Conservation (phyloP, 495 filamentous ascomycete species). For the Lophiostoma macrostomum region DNA sequence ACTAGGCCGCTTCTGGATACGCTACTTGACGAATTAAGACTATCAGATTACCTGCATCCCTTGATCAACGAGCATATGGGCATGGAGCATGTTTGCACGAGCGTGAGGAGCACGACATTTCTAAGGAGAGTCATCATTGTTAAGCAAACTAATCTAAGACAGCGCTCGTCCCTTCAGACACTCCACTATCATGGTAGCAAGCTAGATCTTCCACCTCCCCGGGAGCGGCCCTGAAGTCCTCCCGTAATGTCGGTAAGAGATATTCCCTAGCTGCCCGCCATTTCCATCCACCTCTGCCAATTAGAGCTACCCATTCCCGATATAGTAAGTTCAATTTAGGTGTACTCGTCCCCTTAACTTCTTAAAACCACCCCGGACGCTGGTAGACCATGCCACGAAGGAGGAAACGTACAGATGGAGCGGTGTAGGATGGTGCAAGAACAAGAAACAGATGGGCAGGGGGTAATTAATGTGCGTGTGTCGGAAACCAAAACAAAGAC, state of each 20-base stretch:
- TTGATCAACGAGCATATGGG: too few species aligned
- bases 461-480: conserved; percentile 27
- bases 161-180: background rate
- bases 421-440: conserved; percentile 10
- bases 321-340: conserved; percentile 28
- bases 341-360: conserved; percentile 31
- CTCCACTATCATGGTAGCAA: conserved; percentile 14
- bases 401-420: conserved; percentile 8
- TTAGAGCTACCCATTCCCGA: background rate
- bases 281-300: conserved; percentile 2
- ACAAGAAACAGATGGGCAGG: conserved; percentile 15
- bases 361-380: conserved; percentile 35
- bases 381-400: conserved; percentile 34
- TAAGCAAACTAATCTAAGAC: conserved; percentile 15
- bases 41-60: background rate
- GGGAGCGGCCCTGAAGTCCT: conserved; percentile 28
- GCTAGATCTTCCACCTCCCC: conserved; percentile 27
- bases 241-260: conserved; percentile 5
- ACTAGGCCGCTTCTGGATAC: conserved; percentile 2
- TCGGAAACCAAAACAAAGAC: conserved; percentile 26
- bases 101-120: background rate
- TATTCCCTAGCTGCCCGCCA: conserved; percentile 16
- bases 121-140: conserved; percentile 25
- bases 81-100: too few species aligned
- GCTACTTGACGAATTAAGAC: conserved; percentile 4